Evolutionary conservation across 768 basidiomycete species (phyloP), one percentile per base, ranked within the genome.

Genomic region (Sporobolomyces pararoseus): DNA sequence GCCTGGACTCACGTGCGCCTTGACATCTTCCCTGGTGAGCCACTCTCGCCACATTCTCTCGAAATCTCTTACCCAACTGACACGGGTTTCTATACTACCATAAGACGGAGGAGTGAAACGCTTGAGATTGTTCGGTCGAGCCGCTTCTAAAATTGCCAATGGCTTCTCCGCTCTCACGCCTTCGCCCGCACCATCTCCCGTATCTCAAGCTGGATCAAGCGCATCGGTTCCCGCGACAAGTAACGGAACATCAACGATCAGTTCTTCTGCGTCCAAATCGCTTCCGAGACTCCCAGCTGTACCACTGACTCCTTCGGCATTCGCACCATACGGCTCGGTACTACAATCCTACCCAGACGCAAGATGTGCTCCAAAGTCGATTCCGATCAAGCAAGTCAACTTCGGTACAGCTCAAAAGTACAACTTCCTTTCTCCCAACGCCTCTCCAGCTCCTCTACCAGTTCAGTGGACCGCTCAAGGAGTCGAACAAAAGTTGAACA

Each of bases 51-150:
- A 14, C 46, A 13, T 21, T 23, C 46, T 37, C 39, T 27, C 31
- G 47, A 39, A 31, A 5, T 4, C 23, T 12, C 27, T 37, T 19
- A 55, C 32, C 57, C 42, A 17, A 53, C 65, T 14, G 35, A 23
- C n/a, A 50, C 65, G 25, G 17, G 23, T 25, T 51, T 51, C 27
- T 37, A 34, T 39, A 29, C 10, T 47, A 17, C 39, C 17, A 42
- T 17, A 62, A 82, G 95, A 99, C 76, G 96, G 96, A 50, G 96
- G 96, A 31, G 81, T 97, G 77, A 98, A 98, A 81, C 86, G 96
- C 29, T 82, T 99, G n/a, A 85, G 96, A 68, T 79, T 96, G 57
- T 82, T 86, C 73, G 91, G 96, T 7, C 81, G 83, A 63, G 84
- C 85, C 55, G 83, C 83, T 6, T 64, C 61, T 1, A 60, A 69